Evolutionary conservation across 495 filamentous ascomycete species (phyloP), one percentile per base, ranked within the genome.

Genomic region (Baudoinia panamericana): DNA sequence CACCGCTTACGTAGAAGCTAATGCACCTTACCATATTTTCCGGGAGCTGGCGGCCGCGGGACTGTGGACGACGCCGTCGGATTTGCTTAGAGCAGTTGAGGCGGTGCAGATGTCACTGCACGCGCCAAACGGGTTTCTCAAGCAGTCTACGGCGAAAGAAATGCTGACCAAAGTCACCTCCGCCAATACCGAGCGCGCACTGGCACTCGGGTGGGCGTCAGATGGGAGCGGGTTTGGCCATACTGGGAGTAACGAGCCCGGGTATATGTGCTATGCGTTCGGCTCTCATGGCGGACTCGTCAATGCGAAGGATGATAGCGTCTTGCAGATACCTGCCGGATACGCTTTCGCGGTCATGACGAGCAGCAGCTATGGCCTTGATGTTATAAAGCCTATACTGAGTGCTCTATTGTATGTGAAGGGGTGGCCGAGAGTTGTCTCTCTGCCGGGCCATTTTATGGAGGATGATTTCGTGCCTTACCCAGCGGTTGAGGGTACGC

Each of bases 61-160:
- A 8, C 35, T 58, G 2, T 58, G 56, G 56, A 56, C 54, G 20
- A 56, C 56, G 12, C 53, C 56, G 11, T 40, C 36, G 6, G 56
- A 58, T 28, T 41, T 58, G 20, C 32, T 58, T 18, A 54, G 42
- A 33, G 43, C 41, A n/a, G 44, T 54, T 12, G 13, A 16, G 5
- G 51, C 50, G 20, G 27, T 55, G 4, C 54, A 58, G 39, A 17
- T 38, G 7, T 52, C 46, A 4, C 28, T 58, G 13, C 10, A 16
- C 18, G 39, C 41, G 11, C 9, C 3, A 17, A 26, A 10, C 2
- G 42, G 35, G 21, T 57, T 55, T 23, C 18, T 57, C 13, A 23
- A 41, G 13, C 10, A 45, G 25, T 19, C 39, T 11, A 33, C 35
- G n/a, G 54, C 52, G 7, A 30, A 38, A 21, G 12, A 37, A 23